A percentile compares a stretch with the other conserved stretches of the same genome.
These are phyloP conservation scores for Neoboletus subvelutipes DNA, from an alignment of 768 basidiomycete species.

Conservation along the genomic window DNA sequence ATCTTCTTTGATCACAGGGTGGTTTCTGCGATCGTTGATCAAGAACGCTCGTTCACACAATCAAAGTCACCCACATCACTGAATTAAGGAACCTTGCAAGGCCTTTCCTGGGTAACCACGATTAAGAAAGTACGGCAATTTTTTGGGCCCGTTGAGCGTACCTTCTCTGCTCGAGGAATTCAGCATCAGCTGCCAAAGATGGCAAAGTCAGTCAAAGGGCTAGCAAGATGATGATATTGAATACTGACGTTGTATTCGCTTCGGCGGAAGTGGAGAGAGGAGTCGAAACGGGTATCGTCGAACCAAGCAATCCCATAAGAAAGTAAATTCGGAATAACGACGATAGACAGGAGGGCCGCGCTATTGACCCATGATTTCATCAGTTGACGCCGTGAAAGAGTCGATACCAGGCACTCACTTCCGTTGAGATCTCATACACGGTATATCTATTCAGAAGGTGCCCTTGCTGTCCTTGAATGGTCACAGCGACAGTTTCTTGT, in stretches of 20 bases:
- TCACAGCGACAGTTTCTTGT: slow-evolving; percentile 69
- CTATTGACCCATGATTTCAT: slow-evolving; percentile 35
- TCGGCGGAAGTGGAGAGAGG: slow-evolving; percentile 84
- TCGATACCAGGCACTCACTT: slow-evolving; percentile 48
- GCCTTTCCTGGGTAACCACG: slow-evolving; percentile 57
- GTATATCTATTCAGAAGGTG: slow-evolving; percentile 88
- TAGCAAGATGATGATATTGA: background rate
- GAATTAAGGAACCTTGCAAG: slow-evolving; percentile 78
- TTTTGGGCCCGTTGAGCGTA: slow-evolving; percentile 28
- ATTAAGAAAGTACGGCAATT: background rate
- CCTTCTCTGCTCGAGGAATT: slow-evolving; percentile 90
- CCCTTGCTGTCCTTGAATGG: slow-evolving; percentile 83
- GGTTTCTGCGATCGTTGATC: slow-evolving; percentile 58
- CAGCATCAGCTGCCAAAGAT: slow-evolving; percentile 65
- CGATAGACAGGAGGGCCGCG: slow-evolving; percentile 70
- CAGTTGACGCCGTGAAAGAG: slow-evolving; percentile 9
- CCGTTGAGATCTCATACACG: slow-evolving; percentile 78
- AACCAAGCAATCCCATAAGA: slow-evolving; percentile 82
- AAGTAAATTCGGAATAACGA: slow-evolving; percentile 92
- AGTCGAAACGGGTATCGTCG: slow-evolving; percentile 93
- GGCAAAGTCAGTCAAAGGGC: slow-evolving; percentile 5
- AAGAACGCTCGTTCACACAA: background rate
- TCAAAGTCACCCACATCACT: slow-evolving; percentile 54
- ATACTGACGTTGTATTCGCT: slow-evolving; percentile 81
- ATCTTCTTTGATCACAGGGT: slow-evolving; percentile 89